Base-by-base conservation (phyloP, 352 stramenopile genomes). In the Pythium brachiatum region DNA sequence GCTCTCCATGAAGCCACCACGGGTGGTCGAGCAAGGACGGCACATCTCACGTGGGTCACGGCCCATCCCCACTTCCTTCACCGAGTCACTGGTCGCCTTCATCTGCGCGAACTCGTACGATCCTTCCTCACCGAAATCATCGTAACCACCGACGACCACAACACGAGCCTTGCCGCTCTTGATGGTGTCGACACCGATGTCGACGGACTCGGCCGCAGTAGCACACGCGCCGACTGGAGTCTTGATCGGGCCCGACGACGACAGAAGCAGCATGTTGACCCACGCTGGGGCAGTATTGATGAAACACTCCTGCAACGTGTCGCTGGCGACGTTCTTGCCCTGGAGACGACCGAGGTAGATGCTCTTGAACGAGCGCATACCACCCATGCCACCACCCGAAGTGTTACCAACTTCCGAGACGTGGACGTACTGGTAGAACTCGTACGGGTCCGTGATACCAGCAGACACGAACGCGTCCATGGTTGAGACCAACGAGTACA, bases 381-480 rank as follows among this genome's bases (percentile, higher is more conserved):
- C 88, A 51, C 88, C 86, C 74, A 95, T 89, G 31, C 82, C 86
- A 58, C 87, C 86, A 43, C 88, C 88, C 0, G 84, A 91, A 7
- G 80, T 91, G 76, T 95, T 95, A 16, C 88, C 88, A 29, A 96
- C 66, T 62, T 94, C 85, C 25, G 82, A 92, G 1, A 96, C 88
- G 69, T 96, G 88, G 15, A 95, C 83, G 67, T 96, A 96, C 69
- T 95, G 78, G 73, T 96, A 96, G 56, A 96, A 92, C 75, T 96
- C 87, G 69, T 96, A 96, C 53, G 88, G 88, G 47, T 96, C 87
- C 2, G 86, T 94, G 63, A 96, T 67, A 68, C 88, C 87, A 9
- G 82, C 79, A 5, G 70, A 62, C 13, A 95, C 76, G n/a, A 96
- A 83, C 6, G 88, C 75, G 31, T 96, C 88, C 68, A 91, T 87